Percentiles rank a stretch among this genome's conserved stretches.
Conservation (phyloP, 352 stramenopile species). For the Globisporangium perplexum region DNA sequence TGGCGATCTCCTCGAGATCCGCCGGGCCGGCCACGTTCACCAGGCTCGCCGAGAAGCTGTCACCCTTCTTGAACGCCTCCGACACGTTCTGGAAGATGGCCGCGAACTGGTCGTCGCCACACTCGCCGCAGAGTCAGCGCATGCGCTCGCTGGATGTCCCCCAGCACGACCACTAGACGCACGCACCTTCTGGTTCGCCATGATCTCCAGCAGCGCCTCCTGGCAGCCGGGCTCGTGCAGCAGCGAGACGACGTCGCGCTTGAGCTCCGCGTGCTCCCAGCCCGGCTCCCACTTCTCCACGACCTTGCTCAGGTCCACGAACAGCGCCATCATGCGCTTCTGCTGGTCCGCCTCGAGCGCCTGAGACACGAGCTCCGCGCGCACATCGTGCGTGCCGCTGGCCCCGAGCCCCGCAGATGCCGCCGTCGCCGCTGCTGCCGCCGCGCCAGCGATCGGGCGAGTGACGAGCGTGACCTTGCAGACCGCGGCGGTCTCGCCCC, state of each 20-base stretch:
- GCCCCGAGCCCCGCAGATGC: neutral
- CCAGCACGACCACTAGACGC: neutral
- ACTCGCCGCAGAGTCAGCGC: neutral
- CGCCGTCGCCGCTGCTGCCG: slow-evolving; percentile 8
- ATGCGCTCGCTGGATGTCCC: too few species aligned
- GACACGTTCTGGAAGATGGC: slow-evolving; percentile 59
- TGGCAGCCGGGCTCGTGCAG: slow-evolving; percentile 73
- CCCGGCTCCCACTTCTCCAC: slow-evolving; percentile 66
- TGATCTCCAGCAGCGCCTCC: slow-evolving; percentile 68
- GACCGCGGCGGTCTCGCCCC: slow-evolving; percentile 35
- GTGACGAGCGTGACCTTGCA: slow-evolving; percentile 70
- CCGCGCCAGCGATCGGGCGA: slow-evolving; percentile 11
- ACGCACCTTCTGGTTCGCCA: slow-evolving; percentile 12
- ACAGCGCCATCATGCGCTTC: slow-evolving; percentile 60
- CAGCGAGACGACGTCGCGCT: slow-evolving; percentile 66
- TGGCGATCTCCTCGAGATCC: slow-evolving; percentile 65
- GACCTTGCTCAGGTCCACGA: slow-evolving; percentile 72
- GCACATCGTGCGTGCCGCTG: slow-evolving; percentile 14
- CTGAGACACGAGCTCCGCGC: slow-evolving; percentile 26
- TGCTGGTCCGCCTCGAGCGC: slow-evolving; percentile 49
- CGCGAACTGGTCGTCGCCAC: slow-evolving; percentile 28
- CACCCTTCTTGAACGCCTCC: slow-evolving; percentile 50
- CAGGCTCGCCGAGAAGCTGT: slow-evolving; percentile 48
- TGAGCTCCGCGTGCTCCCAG: slow-evolving; percentile 49
- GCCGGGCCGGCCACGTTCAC: slow-evolving; percentile 37